These are phyloP conservation scores for Pterocarpus santalinus DNA, from an alignment of 306 rosid species.

Conservation along the genomic window DNA sequence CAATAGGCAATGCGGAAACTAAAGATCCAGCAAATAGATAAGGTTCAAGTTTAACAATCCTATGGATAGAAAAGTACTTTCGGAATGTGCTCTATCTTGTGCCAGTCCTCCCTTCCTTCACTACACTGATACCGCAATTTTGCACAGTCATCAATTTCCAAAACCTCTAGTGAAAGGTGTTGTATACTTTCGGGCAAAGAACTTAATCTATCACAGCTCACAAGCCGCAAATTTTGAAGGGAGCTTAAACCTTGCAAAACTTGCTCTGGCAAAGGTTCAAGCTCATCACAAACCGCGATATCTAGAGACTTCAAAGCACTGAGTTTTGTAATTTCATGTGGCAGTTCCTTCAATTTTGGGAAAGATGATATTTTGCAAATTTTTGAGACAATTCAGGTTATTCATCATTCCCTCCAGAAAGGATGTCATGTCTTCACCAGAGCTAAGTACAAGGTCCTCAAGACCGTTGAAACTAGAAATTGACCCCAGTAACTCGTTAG, in stretches of 20 bases:
- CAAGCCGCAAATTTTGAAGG: not conserved
- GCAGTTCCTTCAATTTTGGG: constrained; percentile 6
- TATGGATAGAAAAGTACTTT: too few relatives aligned
- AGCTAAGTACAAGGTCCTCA: not conserved
- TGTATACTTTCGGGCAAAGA: not conserved
- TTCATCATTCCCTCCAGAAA: constrained; percentile 5
- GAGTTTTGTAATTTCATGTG: not conserved
- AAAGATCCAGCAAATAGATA: too few relatives aligned
- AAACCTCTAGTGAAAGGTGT: constrained; percentile 12
- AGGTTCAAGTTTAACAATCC: too few relatives aligned
- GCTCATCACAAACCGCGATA: not conserved
- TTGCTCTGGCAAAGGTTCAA: constrained; percentile 1
- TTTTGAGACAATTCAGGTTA: not conserved
- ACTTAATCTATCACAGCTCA: not conserved
- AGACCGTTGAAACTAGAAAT: not conserved
- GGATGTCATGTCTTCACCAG: not conserved
- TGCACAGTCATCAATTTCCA: not conserved
- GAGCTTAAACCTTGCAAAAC: not conserved
- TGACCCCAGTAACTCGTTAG: not conserved
- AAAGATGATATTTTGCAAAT: not conserved
- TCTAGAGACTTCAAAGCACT: not conserved
- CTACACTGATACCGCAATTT: not conserved
- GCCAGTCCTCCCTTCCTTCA: constrained; percentile 27
- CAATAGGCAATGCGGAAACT: too few relatives aligned
- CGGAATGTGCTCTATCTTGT: constrained; percentile 20